Evolutionary conservation across 2,329 filamentous ascomycete species (phyloP), one percentile per base, ranked within the genome.

Genomic region (Xylariales sp.): DNA sequence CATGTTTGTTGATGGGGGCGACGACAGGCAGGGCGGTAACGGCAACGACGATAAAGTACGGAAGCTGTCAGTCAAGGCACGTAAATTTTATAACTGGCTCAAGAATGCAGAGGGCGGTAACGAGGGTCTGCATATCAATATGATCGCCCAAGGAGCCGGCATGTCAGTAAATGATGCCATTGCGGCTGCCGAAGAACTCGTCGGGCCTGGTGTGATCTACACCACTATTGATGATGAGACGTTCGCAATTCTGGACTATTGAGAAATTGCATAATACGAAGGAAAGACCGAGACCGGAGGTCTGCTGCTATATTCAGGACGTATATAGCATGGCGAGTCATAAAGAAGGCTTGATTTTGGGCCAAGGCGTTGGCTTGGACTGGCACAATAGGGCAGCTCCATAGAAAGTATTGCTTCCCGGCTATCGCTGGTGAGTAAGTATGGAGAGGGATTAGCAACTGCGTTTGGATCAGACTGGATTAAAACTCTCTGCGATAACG

Each of bases 211-310:
- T 20, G 57, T 88, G 51, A 87, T 95, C 47, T 98, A 88, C 65
- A 88, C 88, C 19, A 98, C 94, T 8, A 76, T 95, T 6, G 89
- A 97, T 63, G 91, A 97, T 54, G 76, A 87, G 62, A 97, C 91
- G 1, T 97, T 87, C 83, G 88, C 88, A 29, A 70, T 95, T 46
- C 68, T 96, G 43, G 87, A 94, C 42, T 78, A 73, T 45, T 82
- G 59, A 59, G 47, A 33, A 14, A 17, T 15, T 15, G 10, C n/a
- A n/a, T n/a, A n/a, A n/a, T n/a, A n/a, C n/a, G n/a, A n/a, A n/a
- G n/a, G n/a, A n/a, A n/a, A n/a, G n/a, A n/a, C n/a, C n/a, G n/a
- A n/a, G n/a, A n/a, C n/a, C n/a, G n/a, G n/a, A n/a, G n/a, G n/a
- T n/a, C n/a, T n/a, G n/a, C n/a, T n/a, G n/a, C n/a, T n/a, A n/a